Evolutionary conservation across 495 filamentous ascomycete genomes (phyloP).

Genomic region (Lasiosphaeria ovina): DNA sequence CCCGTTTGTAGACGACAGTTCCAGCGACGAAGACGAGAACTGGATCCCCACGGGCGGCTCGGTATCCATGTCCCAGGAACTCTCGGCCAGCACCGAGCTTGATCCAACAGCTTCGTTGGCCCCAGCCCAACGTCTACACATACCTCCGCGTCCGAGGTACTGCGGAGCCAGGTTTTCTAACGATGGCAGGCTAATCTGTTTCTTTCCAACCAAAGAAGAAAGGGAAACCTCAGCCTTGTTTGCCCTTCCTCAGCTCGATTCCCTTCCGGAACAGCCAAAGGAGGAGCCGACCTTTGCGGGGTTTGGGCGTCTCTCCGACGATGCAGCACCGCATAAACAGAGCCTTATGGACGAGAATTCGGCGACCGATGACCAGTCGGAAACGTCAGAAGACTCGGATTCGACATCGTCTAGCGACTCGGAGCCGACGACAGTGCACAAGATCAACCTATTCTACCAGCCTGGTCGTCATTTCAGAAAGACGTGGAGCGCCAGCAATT

Average conservation of each 20-base stretch:
- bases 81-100: constrained; percentile 50
- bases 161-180: constrained; percentile 78
- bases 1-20: constrained; percentile 60
- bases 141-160: constrained; percentile 69
- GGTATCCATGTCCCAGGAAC: constrained; percentile 55
- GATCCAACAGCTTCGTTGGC: constrained; percentile 46
- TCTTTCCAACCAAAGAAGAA: constrained; percentile 80
- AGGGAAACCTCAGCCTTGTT: constrained; percentile 60
- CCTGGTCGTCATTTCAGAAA: constrained; percentile 45
- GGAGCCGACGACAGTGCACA: constrained; percentile 61
- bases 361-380: constrained; percentile 45
- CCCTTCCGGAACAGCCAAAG: constrained; percentile 59
- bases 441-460: constrained; percentile 45
- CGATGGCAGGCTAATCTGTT: constrained; percentile 78
- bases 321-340: constrained; percentile 46
- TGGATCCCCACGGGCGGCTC: constrained; percentile 53
- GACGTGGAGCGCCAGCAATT: constrained; percentile 46
- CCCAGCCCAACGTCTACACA: constrained; percentile 65
- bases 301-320: constrained; percentile 71
- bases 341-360: constrained; percentile 53
- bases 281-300: constrained; percentile 76
- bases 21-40: constrained; percentile 82
- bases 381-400: constrained; percentile 62
- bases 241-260: constrained; percentile 55
- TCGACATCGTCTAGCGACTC: constrained; percentile 68